Evolutionary conservation across 148 eudicot species (phyloP), one percentile per base, ranked within the genome.

Genomic region (Vaccinium corymbosum): DNA sequence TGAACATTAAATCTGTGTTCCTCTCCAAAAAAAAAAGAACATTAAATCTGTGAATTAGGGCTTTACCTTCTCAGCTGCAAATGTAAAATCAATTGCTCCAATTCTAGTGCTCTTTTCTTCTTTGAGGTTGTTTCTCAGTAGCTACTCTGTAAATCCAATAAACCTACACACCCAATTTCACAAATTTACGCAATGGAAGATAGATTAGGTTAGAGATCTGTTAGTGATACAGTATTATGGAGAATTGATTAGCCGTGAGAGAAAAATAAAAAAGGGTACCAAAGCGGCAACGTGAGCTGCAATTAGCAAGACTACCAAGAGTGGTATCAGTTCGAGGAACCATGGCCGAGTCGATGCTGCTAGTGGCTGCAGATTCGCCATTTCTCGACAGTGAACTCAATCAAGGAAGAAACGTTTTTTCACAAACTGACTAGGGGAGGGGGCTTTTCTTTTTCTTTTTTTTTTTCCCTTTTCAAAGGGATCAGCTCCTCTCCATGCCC

Each of bases 111-210:
- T 84, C 84, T 73, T 93, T 93, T 42, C 86, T 87, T 70, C 93
- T 90, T 25, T 81, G 79, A 7, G 90, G 87, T 56, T 88, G 94
- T 85, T 89, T 91, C 86, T 91, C 93, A 52, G 93, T 91, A 32
- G 95, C 94, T 85, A 93, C 64, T 89, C 89, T 88, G 88, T 91
- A 93, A 57, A 93, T 93, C 95, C 95, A 93, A 79, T 93, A 93
- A 0, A 88, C 90, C 93, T 93, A 74, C 74, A 78, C 5, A 51
- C 13, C 29, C 8, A 52, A 1, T 22, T 6, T 49, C 46, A 55
- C 5, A 10, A 12, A 61, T 3, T 42, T 6, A 73, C 10, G 38
- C 35, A 71, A 53, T 56, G 12, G 53, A 32, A 20, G 22, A 61
- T 12, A 25, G 6, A 61, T 22, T 38, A 4, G 51, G 0, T 16